Conservation (phyloP, 192 early-diverging fungal genomes). For the Podila clonocystis region DNA sequence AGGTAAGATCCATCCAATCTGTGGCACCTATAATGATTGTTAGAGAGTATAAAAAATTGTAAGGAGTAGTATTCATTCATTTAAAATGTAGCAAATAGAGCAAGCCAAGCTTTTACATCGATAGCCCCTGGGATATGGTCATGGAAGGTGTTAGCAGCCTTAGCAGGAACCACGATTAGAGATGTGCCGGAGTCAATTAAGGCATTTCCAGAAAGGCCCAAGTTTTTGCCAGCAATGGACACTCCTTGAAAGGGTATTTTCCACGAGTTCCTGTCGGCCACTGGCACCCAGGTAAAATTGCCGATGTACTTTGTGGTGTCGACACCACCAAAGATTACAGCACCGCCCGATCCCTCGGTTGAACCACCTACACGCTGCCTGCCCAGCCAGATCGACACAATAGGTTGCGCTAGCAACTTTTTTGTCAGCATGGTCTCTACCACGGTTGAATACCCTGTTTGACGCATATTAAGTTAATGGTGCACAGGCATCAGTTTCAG, state of each 20-base stretch:
- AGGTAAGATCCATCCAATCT: slow-evolving; percentile 46
- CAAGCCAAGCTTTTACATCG: slow-evolving; percentile 11
- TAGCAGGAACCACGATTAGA: slow-evolving; percentile 32
- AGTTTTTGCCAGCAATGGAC: slow-evolving; percentile 30
- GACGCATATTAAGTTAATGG: background rate
- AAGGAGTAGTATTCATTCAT: too few species aligned
- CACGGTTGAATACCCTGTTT: slow-evolving; percentile 22
- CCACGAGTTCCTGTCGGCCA: slow-evolving; percentile 33
- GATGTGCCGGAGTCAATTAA: slow-evolving; percentile 48
- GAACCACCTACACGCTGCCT: slow-evolving; percentile 37
- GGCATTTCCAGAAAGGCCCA: slow-evolving; percentile 40
- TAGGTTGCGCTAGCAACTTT: slow-evolving; percentile 30
- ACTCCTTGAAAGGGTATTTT: slow-evolving; percentile 31
- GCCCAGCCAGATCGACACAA: slow-evolving; percentile 47
- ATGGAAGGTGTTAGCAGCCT: slow-evolving; percentile 25
- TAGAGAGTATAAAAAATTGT: background rate
- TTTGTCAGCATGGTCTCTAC: slow-evolving; percentile 25
- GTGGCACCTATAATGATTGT: slow-evolving; percentile 13
- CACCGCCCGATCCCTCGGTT: slow-evolving; percentile 28
- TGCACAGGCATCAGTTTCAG: background rate
- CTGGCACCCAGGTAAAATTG: slow-evolving; percentile 41
- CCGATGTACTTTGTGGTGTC: slow-evolving; percentile 46
- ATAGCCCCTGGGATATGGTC: slow-evolving; percentile 41
- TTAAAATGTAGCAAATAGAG: background rate
- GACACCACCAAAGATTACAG: slow-evolving; percentile 46